Conservation (phyloP, 345 rosid species). For the Fremontodendron californicum region DNA sequence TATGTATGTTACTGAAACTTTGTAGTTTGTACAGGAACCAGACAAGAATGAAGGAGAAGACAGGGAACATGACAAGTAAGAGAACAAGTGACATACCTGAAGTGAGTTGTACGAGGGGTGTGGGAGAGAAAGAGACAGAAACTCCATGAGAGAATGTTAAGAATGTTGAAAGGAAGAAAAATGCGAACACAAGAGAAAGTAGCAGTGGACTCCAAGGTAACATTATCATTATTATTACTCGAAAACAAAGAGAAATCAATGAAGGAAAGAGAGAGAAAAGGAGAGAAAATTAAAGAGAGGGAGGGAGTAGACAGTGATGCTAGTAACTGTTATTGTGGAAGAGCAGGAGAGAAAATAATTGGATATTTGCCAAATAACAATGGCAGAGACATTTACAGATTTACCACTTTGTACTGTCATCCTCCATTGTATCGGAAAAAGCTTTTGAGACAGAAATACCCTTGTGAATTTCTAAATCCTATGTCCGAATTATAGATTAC, state of each 20-base stretch:
- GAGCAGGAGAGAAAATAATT: slow-evolving; percentile 3
- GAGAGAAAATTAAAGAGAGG: slow-evolving; percentile 6
- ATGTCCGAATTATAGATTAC: too few relatives aligned
- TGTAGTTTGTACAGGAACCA: slow-evolving; percentile 13
- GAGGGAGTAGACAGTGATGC: background rate
- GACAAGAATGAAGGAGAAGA: slow-evolving; percentile 10
- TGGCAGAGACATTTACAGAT: too few relatives aligned
- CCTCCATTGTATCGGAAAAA: too few relatives aligned
- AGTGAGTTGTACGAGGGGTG: slow-evolving; percentile 37
- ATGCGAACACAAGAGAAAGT: slow-evolving; percentile 22
- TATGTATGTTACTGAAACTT: background rate
- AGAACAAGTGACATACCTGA: slow-evolving; percentile 34
- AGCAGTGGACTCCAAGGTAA: slow-evolving; percentile 22
- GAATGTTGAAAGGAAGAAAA: slow-evolving; percentile 24
- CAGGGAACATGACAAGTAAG: background rate
- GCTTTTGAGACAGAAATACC: too few relatives aligned
- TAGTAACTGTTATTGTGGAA: background rate
- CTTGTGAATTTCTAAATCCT: background rate
- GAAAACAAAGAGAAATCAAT: too few relatives aligned
- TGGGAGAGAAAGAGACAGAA: slow-evolving; percentile 32
- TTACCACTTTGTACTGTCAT: too few relatives aligned
- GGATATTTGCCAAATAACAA: slow-evolving; percentile 2
- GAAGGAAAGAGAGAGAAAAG: slow-evolving; percentile 20
- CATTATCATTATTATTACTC: background rate
- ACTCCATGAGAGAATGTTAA: slow-evolving; percentile 40